Conservation (phyloP, 805 yeast genomes). For the Grigorovia transvaalensis region DNA sequence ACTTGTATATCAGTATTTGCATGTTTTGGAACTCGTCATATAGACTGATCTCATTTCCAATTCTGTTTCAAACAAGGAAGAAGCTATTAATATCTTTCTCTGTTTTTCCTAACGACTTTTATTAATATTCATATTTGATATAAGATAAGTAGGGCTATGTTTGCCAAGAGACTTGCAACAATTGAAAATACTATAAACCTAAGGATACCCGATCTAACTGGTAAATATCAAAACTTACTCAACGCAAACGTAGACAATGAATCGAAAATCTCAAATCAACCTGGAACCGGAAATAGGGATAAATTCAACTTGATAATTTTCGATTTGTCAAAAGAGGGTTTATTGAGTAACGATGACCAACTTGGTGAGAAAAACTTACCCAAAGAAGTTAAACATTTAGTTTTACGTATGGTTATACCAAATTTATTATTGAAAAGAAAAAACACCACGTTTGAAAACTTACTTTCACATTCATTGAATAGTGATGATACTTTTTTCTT, state of each 20-base stretch:
- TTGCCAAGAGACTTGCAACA: background rate
- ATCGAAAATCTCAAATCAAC: background rate
- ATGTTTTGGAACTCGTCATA: background rate
- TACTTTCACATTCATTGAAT: slow-evolving; percentile 11
- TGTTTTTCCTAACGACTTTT: too few species aligned
- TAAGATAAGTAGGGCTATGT: background rate
- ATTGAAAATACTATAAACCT: background rate
- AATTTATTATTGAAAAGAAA: slow-evolving; percentile 21
- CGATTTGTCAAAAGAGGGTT: background rate
- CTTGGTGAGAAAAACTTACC: background rate
- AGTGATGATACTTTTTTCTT: slow-evolving; percentile 5
- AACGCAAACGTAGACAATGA: background rate
- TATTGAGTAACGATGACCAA: background rate
- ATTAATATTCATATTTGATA: too few species aligned
- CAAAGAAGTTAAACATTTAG: background rate
- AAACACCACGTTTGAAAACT: slow-evolving; percentile 15
- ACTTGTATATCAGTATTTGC: background rate
- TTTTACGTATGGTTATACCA: slow-evolving; percentile 19
- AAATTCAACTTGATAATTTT: background rate
- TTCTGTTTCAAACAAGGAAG: too few species aligned
- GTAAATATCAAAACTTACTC: background rate
- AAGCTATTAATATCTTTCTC: too few species aligned
- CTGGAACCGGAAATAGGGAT: background rate
- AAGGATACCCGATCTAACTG: background rate
- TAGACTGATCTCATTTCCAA: too few species aligned